phyloP scores from a whole-genome alignment of 805 yeast genomes.

The Lipomyces yamanashiensis region DNA sequence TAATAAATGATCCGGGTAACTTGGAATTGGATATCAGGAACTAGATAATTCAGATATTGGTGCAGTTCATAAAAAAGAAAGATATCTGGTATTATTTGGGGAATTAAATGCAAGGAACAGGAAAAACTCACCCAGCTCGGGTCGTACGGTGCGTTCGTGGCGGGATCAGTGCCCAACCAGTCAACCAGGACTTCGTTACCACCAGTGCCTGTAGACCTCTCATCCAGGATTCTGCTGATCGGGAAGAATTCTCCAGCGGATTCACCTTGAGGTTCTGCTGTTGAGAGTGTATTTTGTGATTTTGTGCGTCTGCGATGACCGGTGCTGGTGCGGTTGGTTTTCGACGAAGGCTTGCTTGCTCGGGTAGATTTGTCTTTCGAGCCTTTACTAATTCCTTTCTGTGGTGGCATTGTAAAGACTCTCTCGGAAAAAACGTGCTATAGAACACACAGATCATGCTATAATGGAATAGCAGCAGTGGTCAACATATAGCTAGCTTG shows the following conservation, averaged over 20 bases:
- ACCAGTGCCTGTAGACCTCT: neutral
- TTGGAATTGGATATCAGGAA: neutral
- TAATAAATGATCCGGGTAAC: constrained; percentile 5
- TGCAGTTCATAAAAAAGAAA: neutral
- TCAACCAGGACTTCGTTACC: constrained; percentile 7
- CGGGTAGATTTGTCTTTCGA: too few species aligned
- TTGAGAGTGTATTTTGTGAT: too few species aligned
- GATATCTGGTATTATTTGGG: too few species aligned
- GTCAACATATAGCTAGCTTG: too few species aligned
- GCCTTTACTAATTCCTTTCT: too few species aligned
- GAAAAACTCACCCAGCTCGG: constrained; percentile 21
- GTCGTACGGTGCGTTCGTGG: constrained; percentile 8
- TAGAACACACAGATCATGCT: too few species aligned
- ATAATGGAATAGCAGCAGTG: too few species aligned
- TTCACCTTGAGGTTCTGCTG: neutral
- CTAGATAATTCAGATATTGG: neutral
- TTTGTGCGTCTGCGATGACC: too few species aligned
- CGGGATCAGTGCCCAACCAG: constrained; percentile 20
- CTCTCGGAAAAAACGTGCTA: too few species aligned
- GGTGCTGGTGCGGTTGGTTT: too few species aligned
- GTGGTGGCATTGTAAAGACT: too few species aligned
- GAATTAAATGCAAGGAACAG: neutral
- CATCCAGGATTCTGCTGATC: constrained; percentile 12
- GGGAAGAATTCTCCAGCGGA: neutral
- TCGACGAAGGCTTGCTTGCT: too few species aligned